These are phyloP conservation scores for Yamadazyma siamensis DNA, from an alignment of 1,139 yeast species.

Conservation along the genomic window DNA sequence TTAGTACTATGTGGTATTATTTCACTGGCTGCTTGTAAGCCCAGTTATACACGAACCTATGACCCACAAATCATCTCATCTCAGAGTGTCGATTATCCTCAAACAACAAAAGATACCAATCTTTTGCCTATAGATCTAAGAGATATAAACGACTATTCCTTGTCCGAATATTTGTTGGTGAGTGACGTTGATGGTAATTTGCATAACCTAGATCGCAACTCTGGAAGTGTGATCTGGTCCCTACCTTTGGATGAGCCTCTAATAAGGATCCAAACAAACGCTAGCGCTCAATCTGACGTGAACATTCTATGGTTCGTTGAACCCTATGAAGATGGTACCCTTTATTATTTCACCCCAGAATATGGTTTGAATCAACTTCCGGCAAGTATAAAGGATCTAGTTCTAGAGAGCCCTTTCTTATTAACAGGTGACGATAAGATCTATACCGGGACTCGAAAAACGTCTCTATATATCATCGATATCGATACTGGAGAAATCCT, in stretches of 20 bases:
- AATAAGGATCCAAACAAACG: conserved; percentile 42
- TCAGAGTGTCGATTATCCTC: no score
- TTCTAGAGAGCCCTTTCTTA: conserved; percentile 79
- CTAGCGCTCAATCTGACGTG: conserved; percentile 18
- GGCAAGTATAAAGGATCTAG: conserved; percentile 73
- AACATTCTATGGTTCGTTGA: conserved; percentile 77
- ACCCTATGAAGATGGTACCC: conserved; percentile 80
- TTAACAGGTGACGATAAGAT: conserved; percentile 80
- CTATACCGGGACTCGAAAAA: conserved; percentile 79
- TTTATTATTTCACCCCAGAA: conserved; percentile 81
- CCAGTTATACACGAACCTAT: conserved; percentile 2
- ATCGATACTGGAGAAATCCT: conserved; percentile 74
- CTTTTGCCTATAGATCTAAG: conserved; percentile 24
- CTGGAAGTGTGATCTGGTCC: conserved; percentile 81
- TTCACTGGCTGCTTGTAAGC: conserved; percentile 1
- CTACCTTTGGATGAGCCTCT: conserved; percentile 53
- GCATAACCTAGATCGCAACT: conserved; percentile 74
- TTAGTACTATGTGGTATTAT: no score
- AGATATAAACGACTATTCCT: conserved; percentile 50
- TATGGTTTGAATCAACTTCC: conserved; percentile 81
- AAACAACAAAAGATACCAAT: conserved; percentile 2
- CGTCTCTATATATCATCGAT: conserved; percentile 75
- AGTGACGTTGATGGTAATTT: conserved; percentile 88
- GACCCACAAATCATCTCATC: conserved; percentile 1
- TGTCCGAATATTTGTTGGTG: conserved; percentile 62